Conservation (phyloP, 805 yeast genomes). For the Isabelozyma rhagii region DNA sequence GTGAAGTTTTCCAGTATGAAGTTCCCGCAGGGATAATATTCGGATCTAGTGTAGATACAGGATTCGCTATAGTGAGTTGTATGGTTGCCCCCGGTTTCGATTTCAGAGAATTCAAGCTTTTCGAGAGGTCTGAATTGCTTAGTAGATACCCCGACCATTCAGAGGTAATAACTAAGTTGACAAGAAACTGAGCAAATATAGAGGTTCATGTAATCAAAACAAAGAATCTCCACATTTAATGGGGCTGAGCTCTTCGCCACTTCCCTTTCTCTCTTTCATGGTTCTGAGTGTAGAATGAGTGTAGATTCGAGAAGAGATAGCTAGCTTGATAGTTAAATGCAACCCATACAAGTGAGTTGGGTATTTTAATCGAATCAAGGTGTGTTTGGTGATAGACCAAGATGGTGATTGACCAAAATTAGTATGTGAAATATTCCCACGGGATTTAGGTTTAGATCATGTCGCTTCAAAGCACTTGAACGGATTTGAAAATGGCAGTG, state of each 20-base stretch:
- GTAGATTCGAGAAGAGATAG: slow-evolving; percentile 36
- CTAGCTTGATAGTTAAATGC: slow-evolving; percentile 65
- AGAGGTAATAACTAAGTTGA: slow-evolving; percentile 13
- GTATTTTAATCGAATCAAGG: slow-evolving; percentile 55
- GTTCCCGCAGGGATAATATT: slow-evolving; percentile 19
- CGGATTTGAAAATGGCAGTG: slow-evolving; percentile 52
- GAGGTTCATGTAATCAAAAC: background rate
- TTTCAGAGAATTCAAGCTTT: slow-evolving; percentile 18
- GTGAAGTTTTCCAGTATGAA: slow-evolving; percentile 15
- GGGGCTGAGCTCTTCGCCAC: slow-evolving; percentile 19
- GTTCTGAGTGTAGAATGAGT: slow-evolving; percentile 13
- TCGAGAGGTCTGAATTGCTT: slow-evolving; percentile 11
- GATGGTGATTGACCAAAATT: slow-evolving; percentile 12
- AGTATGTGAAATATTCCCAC: slow-evolving; percentile 57
- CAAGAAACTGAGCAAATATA: slow-evolving; percentile 3
- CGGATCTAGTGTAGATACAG: slow-evolving; percentile 18
- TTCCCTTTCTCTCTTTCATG: slow-evolving; percentile 26
- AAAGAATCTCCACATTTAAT: slow-evolving; percentile 23
- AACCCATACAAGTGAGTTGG: slow-evolving; percentile 54
- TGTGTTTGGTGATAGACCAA: slow-evolving; percentile 50
- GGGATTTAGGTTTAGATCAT: slow-evolving; percentile 51
- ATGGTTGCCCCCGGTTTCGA: slow-evolving; percentile 21
- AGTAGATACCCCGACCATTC: slow-evolving; percentile 14
- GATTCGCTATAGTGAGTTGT: slow-evolving; percentile 19
- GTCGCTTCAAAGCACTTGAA: slow-evolving; percentile 51